These are phyloP conservation scores for Ballota nigra DNA, from an alignment of 257 asterid genomes.

Conservation along the genomic window DNA sequence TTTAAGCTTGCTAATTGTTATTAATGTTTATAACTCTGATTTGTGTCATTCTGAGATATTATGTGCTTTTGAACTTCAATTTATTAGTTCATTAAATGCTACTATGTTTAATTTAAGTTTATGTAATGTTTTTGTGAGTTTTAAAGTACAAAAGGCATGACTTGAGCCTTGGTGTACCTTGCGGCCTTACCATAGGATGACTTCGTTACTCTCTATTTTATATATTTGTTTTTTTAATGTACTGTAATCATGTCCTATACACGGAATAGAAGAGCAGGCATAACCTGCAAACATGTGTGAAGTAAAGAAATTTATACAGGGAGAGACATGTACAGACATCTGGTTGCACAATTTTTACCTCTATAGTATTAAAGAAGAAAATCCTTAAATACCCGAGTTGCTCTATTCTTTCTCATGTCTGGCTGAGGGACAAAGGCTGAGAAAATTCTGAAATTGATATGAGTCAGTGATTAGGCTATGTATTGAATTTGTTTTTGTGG, in stretches of 20 bases:
- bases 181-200: no score
- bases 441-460: slow-evolving; percentile 3
- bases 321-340: no score
- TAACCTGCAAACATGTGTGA: background rate
- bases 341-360: background rate
- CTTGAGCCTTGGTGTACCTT: no score
- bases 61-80: background rate
- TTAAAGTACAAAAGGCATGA: no score
- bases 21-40: background rate
- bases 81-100: background rate
- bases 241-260: background rate
- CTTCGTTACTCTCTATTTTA: background rate
- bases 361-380: background rate
- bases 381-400: background rate
- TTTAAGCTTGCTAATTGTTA: background rate
- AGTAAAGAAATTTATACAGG: slow-evolving; percentile 10
- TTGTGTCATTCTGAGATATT: background rate
- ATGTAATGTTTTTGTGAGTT: background rate
- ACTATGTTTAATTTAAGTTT: background rate
- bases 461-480: slow-evolving; percentile 1
- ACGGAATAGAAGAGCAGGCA: background rate
- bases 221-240: background rate
- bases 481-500: background rate
- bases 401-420: background rate
- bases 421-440: background rate